These are phyloP conservation scores for Fonsecaea erecta DNA, from an alignment of 2,329 filamentous ascomycete genomes.

Conservation along the genomic window DNA sequence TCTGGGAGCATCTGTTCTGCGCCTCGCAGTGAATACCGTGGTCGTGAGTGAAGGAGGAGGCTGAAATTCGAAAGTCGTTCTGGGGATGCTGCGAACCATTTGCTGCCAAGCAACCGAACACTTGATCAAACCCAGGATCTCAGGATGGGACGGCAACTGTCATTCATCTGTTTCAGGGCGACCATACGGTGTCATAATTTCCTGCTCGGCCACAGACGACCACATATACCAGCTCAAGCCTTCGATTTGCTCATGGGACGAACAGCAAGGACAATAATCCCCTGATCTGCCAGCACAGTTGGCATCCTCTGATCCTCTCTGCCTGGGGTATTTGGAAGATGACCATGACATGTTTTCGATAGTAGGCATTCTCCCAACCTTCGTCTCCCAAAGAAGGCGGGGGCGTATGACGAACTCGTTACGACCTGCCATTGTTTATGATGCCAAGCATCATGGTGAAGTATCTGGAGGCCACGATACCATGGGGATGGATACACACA, in stretches of 20 bases:
- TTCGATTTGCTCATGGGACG: neutral
- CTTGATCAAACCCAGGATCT: neutral
- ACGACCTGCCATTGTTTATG: neutral
- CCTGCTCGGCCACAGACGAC: neutral
- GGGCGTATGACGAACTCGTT: neutral
- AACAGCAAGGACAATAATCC: neutral
- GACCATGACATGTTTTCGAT: neutral
- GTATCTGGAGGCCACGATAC: neutral
- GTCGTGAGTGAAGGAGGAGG: neutral
- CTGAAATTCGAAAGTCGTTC: neutral
- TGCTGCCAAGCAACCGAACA: neutral
- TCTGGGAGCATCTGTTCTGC: neutral
- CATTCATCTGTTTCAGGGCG: neutral
- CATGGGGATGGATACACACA: neutral
- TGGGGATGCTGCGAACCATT: neutral
- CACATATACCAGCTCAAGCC: neutral
- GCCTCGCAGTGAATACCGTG: neutral
- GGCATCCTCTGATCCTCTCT: no score
- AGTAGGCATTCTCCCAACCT: neutral
- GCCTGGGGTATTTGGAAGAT: no score
- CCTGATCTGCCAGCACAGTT: neutral
- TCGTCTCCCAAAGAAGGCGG: neutral
- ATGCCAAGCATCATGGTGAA: neutral
- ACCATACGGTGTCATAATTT: neutral
- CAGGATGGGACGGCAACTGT: neutral